A percentile compares a stretch with the other conserved stretches of the same genome.
Conservation (phyloP, 768 basidiomycete species). For the Gloeostereum incarnatum region DNA sequence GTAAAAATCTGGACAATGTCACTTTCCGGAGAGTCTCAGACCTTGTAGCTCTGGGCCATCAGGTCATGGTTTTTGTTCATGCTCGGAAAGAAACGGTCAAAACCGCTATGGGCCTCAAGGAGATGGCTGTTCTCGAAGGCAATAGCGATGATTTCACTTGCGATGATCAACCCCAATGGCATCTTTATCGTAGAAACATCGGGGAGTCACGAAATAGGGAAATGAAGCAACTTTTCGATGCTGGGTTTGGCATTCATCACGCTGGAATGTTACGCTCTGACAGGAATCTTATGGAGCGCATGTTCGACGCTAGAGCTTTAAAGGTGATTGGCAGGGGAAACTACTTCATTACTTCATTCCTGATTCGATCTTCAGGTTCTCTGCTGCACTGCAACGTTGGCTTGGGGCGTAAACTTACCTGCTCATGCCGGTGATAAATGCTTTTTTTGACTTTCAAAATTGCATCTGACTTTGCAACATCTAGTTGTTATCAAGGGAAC, state of each 20-base stretch:
- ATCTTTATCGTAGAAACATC: constrained; percentile 68
- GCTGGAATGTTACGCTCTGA: constrained; percentile 96
- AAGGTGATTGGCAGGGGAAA: constrained; percentile 49
- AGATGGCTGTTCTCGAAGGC: constrained; percentile 66
- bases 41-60: constrained; percentile 85
- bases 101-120: constrained; percentile 71
- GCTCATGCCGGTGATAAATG: constrained; percentile 79
- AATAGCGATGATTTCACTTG: constrained; percentile 72
- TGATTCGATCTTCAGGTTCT: constrained; percentile 55
- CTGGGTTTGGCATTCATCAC: constrained; percentile 96
- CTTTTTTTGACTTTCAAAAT: constrained; percentile 5
- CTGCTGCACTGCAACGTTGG: constrained; percentile 95
- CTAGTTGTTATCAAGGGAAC: constrained; percentile 97
- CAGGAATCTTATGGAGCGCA: constrained; percentile 88
- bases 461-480: constrained; percentile 2
- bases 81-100: constrained; percentile 98
- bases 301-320: constrained; percentile 87
- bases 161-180: constrained; percentile 70
- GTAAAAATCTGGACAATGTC: constrained; percentile 80
- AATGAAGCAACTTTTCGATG: constrained; percentile 89
- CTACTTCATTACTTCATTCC: neutral
- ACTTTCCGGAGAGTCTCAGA: constrained; percentile 88
- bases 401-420: constrained; percentile 98
- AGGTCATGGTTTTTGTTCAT: constrained; percentile 99
- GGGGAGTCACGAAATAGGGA: constrained; percentile 86